Base-by-base conservation (phyloP, 495 filamentous ascomycete species). In the Penicillium canariense region DNA sequence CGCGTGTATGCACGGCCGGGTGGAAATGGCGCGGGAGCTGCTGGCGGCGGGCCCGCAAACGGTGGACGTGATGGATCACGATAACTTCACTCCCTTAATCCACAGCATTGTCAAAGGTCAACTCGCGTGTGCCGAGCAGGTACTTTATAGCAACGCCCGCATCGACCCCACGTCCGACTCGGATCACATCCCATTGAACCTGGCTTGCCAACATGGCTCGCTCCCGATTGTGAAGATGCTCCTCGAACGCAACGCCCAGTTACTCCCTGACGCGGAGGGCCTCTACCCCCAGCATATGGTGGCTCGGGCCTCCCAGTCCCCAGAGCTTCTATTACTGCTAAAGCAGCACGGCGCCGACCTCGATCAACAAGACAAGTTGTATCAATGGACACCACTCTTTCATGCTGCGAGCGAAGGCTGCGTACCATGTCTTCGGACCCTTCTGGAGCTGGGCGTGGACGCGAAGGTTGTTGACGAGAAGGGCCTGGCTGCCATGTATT, bases 211-310 rank as follows among this genome's bases (percentile, higher is more conserved):
- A 63, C 86, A 96, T 71, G 92, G 90, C 7, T 91, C 89, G 1
- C 75, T 87, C 30, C 77, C 82, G 3, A 96, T 96, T 54, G 90
- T 92, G 18, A 82, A 89, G 62, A 80, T 95, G 50, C 81, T 98
- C 4, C 80, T 98, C 23, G 84, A 90, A 63, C 81, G 87, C 47
- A 81, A 84, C 6, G 90, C 93, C 11, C 73, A 76, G 46, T 81
- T 98, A 49, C 74, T 96, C 10, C 85, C 94, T 9, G 94, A 98
- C 71, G 95, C 94, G 1, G 95, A 97, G 75, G 94, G 94, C 1
- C 80, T 98, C 5, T 97, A 90, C 68, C 94, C 94, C n/a, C 94
- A 98, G 63, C 94, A 98, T 71, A 84, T 97, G 51, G 93, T 97
- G 9, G 95, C 95, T 14, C 83, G 94, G 25, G 95, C 92, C 42